Base-by-base conservation (phyloP, 805 yeast genomes). In the Kazachstania taianensis region DNA sequence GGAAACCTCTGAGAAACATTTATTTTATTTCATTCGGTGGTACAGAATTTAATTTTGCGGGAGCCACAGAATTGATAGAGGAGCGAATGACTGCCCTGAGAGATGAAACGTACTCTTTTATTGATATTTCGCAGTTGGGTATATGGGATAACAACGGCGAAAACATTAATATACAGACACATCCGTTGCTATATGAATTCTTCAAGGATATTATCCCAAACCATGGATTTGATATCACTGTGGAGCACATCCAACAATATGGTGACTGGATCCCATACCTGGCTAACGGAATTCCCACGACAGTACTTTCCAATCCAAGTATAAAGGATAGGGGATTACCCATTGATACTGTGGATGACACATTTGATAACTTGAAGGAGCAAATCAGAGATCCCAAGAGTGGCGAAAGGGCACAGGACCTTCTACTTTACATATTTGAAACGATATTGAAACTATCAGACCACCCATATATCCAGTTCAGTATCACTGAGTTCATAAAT, bases 21-120 rank as follows among this genome's bases (percentile, higher is more conserved):
- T 78, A 79, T 50, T 86, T 87, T 60, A 74, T 75, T 0, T 82
- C 94, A 1, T 85, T 81, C 63, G 94, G 87, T 48, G 96, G 82
- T 1, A 63, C 81, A 0, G 75, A 78, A 41, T 85, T 80, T 49
- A 86, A 86, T 52, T 62, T 69, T 45, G 94, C 92, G 0, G 97
- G 97, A 0, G 68, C 83, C n/a, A 69, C 86, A 0, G 89, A 81
- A 49, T 76, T 87, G 70, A 66, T 78, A 5, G 82, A 80, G 45
- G 61, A 66, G 25, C 69, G 70, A 38, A 54, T 62, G n/a, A 68
- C 70, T 17, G 68, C 66, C 27, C 59, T 85, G 19, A 62, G 66
- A 36, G 67, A 72, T 32, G 78, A 79, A 43, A 79, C 81, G 0
- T 76, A 72, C 48, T 67, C 83, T 0, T 80, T 81, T 45, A 68